These are phyloP conservation scores for Colletotrichum nymphaeae DNA, from an alignment of 2,329 filamentous ascomycete species.

Conservation along the genomic window DNA sequence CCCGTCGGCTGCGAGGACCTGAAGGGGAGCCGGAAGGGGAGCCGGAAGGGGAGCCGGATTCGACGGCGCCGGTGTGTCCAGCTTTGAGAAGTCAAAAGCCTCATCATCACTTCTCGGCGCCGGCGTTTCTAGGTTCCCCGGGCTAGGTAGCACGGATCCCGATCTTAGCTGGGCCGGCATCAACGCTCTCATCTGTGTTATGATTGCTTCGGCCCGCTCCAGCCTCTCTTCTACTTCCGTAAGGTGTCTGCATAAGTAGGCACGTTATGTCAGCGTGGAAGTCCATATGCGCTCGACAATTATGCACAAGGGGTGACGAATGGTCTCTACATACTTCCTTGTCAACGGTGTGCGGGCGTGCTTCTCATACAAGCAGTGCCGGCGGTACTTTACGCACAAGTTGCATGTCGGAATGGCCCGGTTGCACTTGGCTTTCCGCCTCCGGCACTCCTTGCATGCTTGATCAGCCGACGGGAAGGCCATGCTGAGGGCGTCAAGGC, in stretches of 20 bases:
- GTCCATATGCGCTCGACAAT: too few species aligned
- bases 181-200: slow-evolving; percentile 44
- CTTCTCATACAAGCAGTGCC: slow-evolving; percentile 61
- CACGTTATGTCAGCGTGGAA: neutral
- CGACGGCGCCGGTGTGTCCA: neutral
- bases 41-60: neutral
- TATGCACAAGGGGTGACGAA: neutral
- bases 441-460: slow-evolving; percentile 53
- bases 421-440: slow-evolving; percentile 53
- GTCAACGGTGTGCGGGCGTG: slow-evolving; percentile 60
- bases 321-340: slow-evolving; percentile 47
- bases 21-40: neutral
- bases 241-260: slow-evolving; percentile 45
- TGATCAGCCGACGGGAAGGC: slow-evolving; percentile 44
- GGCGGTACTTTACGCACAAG: slow-evolving; percentile 54
- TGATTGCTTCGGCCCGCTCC: slow-evolving; percentile 46
- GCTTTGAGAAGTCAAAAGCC: slow-evolving; percentile 14
- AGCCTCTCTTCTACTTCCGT: slow-evolving; percentile 57
- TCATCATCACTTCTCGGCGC: neutral
- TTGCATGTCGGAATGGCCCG: slow-evolving; percentile 50
- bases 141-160: neutral
- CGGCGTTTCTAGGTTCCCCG: neutral
- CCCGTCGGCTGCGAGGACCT: neutral
- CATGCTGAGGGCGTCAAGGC: slow-evolving; percentile 29
- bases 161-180: slow-evolving; percentile 42